phyloP scores from a whole-genome alignment of 345 rosid species.

The Salix suchowensis region DNA sequence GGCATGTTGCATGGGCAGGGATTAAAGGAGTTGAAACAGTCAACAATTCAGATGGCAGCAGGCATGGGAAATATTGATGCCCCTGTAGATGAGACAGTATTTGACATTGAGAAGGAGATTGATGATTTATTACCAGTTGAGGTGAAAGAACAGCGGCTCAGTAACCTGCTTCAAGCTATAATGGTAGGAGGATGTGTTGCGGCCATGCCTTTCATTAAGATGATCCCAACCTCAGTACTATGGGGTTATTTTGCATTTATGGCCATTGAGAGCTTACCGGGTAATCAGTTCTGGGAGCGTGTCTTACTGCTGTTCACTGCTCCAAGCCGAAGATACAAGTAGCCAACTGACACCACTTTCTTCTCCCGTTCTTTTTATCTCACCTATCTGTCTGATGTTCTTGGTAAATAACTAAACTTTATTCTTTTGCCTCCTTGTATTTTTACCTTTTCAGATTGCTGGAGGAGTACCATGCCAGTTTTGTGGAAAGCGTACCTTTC shows the following conservation, averaged over 20 bases:
- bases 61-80: constrained; percentile 7
- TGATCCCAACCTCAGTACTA: constrained; percentile 29
- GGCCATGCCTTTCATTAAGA: constrained; percentile 29
- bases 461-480: constrained; percentile 23
- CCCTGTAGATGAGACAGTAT: constrained; percentile 16
- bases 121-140: constrained; percentile 25
- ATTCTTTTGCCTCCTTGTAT: no score
- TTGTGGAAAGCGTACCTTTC: constrained; percentile 29
- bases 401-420: background rate
- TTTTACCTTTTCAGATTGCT: constrained; percentile 16
- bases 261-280: constrained; percentile 34
- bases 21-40: constrained; percentile 19
- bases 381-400: background rate
- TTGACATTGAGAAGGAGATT: constrained; percentile 29
- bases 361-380: background rate
- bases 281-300: constrained; percentile 34
- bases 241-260: constrained; percentile 35
- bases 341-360: background rate
- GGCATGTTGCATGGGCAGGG: constrained; percentile 6
- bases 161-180: constrained; percentile 27
- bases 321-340: constrained; percentile 32
- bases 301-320: constrained; percentile 27
- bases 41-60: constrained; percentile 20
- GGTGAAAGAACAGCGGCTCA: constrained; percentile 29
- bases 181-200: constrained; percentile 23